Conservation (phyloP, 75 land plant genomes). For the Picea sitchensis region DNA sequence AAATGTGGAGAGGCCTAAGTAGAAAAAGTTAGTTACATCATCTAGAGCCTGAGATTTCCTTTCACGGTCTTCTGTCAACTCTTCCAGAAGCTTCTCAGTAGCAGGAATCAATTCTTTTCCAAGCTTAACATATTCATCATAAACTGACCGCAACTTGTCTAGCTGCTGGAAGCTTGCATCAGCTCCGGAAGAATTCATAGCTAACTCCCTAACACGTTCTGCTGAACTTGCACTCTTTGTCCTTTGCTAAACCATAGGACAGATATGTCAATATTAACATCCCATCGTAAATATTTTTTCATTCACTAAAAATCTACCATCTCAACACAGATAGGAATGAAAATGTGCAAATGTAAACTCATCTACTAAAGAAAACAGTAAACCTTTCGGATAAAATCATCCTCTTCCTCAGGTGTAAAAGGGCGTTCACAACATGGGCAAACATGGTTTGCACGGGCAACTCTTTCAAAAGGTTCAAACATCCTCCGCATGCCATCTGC, state of each 20-base stretch:
- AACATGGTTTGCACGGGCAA: slow-evolving; percentile 87
- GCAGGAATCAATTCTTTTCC: slow-evolving; percentile 67
- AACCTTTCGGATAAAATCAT: slow-evolving; percentile 93
- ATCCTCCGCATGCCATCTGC: slow-evolving; percentile 90
- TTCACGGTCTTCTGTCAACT: slow-evolving; percentile 58
- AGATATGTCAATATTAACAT: slow-evolving; percentile 7
- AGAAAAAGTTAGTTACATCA: slow-evolving; percentile 59
- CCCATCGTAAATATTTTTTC: neutral
- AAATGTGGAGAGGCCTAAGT: slow-evolving; percentile 7
- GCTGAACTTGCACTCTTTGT: slow-evolving; percentile 69
- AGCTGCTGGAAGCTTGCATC: slow-evolving; percentile 77
- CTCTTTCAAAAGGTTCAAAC: slow-evolving; percentile 91
- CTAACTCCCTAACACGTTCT: slow-evolving; percentile 71
- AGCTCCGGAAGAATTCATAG: slow-evolving; percentile 50
- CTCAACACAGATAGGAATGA: no score
- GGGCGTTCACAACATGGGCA: slow-evolving; percentile 98
- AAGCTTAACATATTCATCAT: slow-evolving; percentile 90
- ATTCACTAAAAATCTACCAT: neutral
- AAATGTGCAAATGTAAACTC: neutral
- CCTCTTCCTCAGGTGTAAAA: slow-evolving; percentile 89
- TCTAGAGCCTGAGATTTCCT: slow-evolving; percentile 67
- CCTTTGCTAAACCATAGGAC: slow-evolving; percentile 68
- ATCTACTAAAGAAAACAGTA: neutral
- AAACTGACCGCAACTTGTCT: slow-evolving; percentile 82
- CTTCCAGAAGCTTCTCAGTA: slow-evolving; percentile 52